Evolutionary conservation across 78 protist species (phyloP).

Genomic region (Planoprotostelium fungivorum): DNA sequence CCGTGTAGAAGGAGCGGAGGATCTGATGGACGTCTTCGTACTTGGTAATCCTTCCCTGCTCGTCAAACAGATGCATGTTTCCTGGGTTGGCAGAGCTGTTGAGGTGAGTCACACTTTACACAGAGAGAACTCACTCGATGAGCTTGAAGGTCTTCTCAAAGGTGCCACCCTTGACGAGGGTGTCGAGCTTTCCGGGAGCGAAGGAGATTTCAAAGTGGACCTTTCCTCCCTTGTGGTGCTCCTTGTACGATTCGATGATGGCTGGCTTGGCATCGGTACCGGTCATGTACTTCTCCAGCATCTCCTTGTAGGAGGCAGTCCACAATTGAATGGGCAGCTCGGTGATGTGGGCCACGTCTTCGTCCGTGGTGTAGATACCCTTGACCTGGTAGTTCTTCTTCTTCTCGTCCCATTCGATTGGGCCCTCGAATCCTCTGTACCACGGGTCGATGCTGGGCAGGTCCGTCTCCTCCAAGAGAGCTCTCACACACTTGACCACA

Average conservation of each 20-base stretch:
- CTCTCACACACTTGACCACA: slow-evolving; percentile 58
- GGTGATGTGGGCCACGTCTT: slow-evolving; percentile 22
- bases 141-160: slow-evolving; percentile 68
- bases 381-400: slow-evolving; percentile 6
- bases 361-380: not conserved
- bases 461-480: slow-evolving; percentile 50
- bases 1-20: slow-evolving; percentile 71
- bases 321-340: slow-evolving; percentile 75
- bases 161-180: slow-evolving; percentile 23
- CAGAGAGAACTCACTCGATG: not conserved
- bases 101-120: not conserved
- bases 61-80: slow-evolving; percentile 87
- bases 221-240: slow-evolving; percentile 83
- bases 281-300: slow-evolving; percentile 18
- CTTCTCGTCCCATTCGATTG: not conserved
- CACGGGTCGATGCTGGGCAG: slow-evolving; percentile 80
- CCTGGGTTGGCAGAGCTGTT: slow-evolving; percentile 8
- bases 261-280: slow-evolving; percentile 14
- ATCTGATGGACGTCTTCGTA: slow-evolving; percentile 69
- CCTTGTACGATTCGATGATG: slow-evolving; percentile 61
- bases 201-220: slow-evolving; percentile 43
- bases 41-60: slow-evolving; percentile 68
- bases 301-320: slow-evolving; percentile 83
- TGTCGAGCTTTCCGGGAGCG: slow-evolving; percentile 16
- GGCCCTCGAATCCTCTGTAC: slow-evolving; percentile 89